phyloP scores from a whole-genome alignment of 306 rosid genomes.

The Vicia villosa region DNA sequence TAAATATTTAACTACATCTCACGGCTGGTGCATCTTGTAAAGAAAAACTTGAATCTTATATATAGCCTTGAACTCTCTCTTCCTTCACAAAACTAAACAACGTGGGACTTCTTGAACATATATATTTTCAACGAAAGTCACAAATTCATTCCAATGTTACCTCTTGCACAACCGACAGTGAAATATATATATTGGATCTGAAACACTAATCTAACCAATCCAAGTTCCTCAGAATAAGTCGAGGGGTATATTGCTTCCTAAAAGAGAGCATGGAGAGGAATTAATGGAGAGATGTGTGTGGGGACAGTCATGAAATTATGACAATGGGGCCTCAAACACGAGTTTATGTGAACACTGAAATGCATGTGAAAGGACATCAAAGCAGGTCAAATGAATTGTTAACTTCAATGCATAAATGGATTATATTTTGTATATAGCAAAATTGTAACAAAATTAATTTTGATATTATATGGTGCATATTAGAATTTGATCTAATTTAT shows the following conservation, averaged over 20 bases:
- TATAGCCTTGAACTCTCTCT: no score
- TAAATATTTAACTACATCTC: no score
- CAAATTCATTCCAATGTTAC: conserved; percentile 10
- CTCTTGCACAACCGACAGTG: conserved; percentile 22
- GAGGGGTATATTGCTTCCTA: conserved; percentile 48
- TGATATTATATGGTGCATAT: no score
- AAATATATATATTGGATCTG: conserved; percentile 24
- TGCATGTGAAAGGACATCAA: conserved; percentile 49
- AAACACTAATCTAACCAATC: not conserved
- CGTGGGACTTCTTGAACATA: no score
- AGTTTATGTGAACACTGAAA: conserved; percentile 54
- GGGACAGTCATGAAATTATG: conserved; percentile 33
- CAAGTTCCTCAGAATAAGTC: conserved; percentile 9
- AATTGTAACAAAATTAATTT: no score
- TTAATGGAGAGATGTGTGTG: conserved; percentile 65
- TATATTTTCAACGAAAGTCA: no score
- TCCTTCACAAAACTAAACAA: no score
- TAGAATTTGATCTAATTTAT: no score
- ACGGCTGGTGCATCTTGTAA: no score
- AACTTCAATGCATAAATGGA: conserved; percentile 38
- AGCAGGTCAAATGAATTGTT: conserved; percentile 44
- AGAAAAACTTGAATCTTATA: no score
- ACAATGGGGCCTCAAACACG: conserved; percentile 38
- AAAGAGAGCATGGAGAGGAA: conserved; percentile 78
- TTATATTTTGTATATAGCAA: not conserved